phyloP scores from a whole-genome alignment of 495 filamentous ascomycete genomes.

The Polyplosphaeria fusca region DNA sequence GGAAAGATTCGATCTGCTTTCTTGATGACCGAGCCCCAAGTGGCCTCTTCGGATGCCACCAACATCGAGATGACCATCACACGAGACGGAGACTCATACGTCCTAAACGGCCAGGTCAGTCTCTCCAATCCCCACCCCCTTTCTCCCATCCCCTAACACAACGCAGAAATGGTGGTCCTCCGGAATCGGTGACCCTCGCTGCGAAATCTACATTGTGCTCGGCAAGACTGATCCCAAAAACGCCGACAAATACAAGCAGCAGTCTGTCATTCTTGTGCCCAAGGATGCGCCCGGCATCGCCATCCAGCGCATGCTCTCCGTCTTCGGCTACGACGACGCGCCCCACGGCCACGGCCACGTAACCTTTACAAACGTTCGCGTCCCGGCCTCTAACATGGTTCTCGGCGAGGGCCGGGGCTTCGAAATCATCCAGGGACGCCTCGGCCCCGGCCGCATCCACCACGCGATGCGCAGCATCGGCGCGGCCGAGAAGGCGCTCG shows the following conservation, averaged over 20 bases:
- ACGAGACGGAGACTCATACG: slow-evolving; percentile 42
- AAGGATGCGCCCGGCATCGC: slow-evolving; percentile 43
- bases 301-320: slow-evolving; percentile 47
- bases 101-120: slow-evolving; percentile 42
- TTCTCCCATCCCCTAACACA: neutral
- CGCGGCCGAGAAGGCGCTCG: slow-evolving; percentile 45
- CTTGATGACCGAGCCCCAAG: slow-evolving; percentile 47
- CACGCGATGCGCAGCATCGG: slow-evolving; percentile 47
- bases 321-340: slow-evolving; percentile 47
- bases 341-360: slow-evolving; percentile 48
- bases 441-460: slow-evolving; percentile 47
- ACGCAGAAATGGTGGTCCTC: slow-evolving; percentile 45
- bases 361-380: slow-evolving; percentile 45
- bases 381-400: slow-evolving; percentile 42
- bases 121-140: neutral
- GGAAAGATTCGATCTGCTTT: slow-evolving; percentile 47
- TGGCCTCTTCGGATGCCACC: slow-evolving; percentile 45
- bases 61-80: slow-evolving; percentile 43
- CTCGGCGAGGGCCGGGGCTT: slow-evolving; percentile 45
- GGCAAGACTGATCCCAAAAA: slow-evolving; percentile 44
- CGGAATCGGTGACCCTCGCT: slow-evolving; percentile 44
- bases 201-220: slow-evolving; percentile 46
- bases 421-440: slow-evolving; percentile 48
- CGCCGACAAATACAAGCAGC: slow-evolving; percentile 41
- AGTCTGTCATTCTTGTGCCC: slow-evolving; percentile 46